phyloP scores from a whole-genome alignment of 192 early-diverging fungal genomes.

The Bifiguratus adelaidae region DNA sequence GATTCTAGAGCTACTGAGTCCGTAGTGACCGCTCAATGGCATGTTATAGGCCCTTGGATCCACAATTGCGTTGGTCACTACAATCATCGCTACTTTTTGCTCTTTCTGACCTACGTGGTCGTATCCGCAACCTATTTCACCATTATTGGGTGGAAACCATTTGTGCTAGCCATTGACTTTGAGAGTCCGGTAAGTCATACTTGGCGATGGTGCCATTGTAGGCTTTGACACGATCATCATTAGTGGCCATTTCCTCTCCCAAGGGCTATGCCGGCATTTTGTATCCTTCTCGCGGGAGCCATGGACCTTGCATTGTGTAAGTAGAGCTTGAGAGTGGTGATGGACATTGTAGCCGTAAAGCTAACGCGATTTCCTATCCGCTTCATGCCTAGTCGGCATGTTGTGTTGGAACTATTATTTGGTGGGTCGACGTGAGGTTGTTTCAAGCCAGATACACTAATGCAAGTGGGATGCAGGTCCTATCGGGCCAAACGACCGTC shows the following conservation, averaged over 20 bases:
- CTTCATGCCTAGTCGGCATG: conserved; percentile 20
- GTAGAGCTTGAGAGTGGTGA: neutral
- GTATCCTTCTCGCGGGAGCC: conserved; percentile 33
- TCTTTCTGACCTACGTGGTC: conserved; percentile 55
- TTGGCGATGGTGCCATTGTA: neutral
- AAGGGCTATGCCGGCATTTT: conserved; percentile 34
- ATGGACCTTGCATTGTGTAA: conserved; percentile 36
- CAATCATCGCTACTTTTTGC: conserved; percentile 65
- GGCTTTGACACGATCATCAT: no score
- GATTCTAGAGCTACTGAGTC: neutral
- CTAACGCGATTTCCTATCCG: neutral
- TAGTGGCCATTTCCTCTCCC: conserved; percentile 43
- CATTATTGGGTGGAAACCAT: conserved; percentile 26
- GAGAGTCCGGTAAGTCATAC: conserved; percentile 19
- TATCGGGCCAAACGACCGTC: conserved; percentile 47
- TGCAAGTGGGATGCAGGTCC: conserved; percentile 11
- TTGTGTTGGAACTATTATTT: conserved; percentile 47
- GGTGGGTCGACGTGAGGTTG: conserved; percentile 15
- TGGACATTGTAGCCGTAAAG: neutral
- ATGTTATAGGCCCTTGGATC: conserved; percentile 54
- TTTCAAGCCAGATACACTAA: neutral
- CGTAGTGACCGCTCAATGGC: neutral
- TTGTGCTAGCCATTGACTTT: conserved; percentile 31
- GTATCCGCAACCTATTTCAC: conserved; percentile 35
- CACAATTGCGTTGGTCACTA: conserved; percentile 70